These are phyloP conservation scores for Cryptococcus amylolentus DNA, from an alignment of 1,284 basidiomycete genomes.

Conservation along the genomic window DNA sequence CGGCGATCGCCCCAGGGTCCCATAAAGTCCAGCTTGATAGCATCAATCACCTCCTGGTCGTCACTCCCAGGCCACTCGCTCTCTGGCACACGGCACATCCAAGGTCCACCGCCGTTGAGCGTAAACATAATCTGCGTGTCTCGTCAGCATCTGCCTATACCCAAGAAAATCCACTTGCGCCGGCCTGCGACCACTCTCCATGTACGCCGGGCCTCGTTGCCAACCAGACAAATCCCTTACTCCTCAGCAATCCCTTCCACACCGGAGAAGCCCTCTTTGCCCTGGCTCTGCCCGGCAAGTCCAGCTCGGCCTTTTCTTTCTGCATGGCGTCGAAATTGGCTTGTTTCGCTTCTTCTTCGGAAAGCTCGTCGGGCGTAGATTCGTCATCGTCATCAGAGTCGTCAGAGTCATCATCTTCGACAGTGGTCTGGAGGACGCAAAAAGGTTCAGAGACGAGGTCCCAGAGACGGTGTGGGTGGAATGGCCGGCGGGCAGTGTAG, in stretches of 20 bases:
- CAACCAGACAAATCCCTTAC: conserved; percentile 53
- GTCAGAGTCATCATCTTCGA: conserved; percentile 37
- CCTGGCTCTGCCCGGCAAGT: conserved; percentile 47
- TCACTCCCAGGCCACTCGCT: conserved; percentile 45
- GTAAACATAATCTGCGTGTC: conserved; percentile 45
- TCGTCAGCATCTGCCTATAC: not conserved
- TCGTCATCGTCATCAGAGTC: conserved; percentile 20
- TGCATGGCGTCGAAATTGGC: conserved; percentile 15
- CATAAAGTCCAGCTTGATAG: conserved; percentile 50
- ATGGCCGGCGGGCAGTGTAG: conserved; percentile 48
- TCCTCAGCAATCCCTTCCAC: conserved; percentile 49
- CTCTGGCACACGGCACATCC: conserved; percentile 49
- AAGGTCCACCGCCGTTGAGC: conserved; percentile 47
- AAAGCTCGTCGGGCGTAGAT: conserved; percentile 15
- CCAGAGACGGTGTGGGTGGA: conserved; percentile 53
- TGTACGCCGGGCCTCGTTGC: conserved; percentile 40
- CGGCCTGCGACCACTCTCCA: conserved; percentile 54
- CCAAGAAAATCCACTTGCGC: conserved; percentile 30
- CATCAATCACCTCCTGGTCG: conserved; percentile 44
- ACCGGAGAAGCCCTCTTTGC: conserved; percentile 45
- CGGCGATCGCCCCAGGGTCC: conserved; percentile 51
- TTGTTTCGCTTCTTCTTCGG: conserved; percentile 22
- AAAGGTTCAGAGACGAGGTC: conserved; percentile 48
- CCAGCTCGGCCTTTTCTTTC: conserved; percentile 48
- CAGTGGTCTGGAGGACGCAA: conserved; percentile 45